Evolutionary conservation across 148 eudicot genomes (phyloP).

Genomic region (Pharnaceum exiguum): DNA sequence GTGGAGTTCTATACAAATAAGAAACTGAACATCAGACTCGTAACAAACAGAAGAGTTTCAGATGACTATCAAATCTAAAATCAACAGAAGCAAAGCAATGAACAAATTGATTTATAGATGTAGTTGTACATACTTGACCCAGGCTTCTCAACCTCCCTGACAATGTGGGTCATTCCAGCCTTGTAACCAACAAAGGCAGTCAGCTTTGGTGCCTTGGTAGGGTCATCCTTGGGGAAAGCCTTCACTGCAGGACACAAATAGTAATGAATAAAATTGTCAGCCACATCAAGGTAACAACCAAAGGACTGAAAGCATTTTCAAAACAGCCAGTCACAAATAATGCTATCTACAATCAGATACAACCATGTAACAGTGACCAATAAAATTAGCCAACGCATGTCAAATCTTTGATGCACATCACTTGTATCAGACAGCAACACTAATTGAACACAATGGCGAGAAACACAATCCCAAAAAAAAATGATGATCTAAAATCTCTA

Average conservation of each 20-base stretch:
- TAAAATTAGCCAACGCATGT: no score
- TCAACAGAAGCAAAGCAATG: not conserved
- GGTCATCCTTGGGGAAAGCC: constrained; percentile 79
- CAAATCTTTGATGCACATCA: no score
- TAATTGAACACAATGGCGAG: no score
- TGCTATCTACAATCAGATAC: no score
- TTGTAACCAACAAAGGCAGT: constrained; percentile 84
- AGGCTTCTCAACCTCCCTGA: constrained; percentile 76
- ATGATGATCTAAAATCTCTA: no score
- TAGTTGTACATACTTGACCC: constrained; percentile 54
- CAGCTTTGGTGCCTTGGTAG: constrained; percentile 54
- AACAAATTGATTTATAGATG: no score
- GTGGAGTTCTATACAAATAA: constrained; percentile 49
- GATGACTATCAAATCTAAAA: not conserved
- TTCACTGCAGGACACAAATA: constrained; percentile 45
- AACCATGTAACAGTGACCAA: no score
- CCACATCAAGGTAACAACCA: not conserved
- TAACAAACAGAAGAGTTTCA: not conserved
- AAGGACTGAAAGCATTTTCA: no score
- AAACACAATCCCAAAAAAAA: no score
- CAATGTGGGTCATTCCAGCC: constrained; percentile 85
- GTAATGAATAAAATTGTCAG: not conserved
- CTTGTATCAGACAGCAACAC: no score
- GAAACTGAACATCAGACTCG: not conserved
- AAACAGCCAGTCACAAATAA: no score